Evolutionary conservation across 805 yeast genomes (phyloP).

Genomic region (Myxozyma vanderwaltii): DNA sequence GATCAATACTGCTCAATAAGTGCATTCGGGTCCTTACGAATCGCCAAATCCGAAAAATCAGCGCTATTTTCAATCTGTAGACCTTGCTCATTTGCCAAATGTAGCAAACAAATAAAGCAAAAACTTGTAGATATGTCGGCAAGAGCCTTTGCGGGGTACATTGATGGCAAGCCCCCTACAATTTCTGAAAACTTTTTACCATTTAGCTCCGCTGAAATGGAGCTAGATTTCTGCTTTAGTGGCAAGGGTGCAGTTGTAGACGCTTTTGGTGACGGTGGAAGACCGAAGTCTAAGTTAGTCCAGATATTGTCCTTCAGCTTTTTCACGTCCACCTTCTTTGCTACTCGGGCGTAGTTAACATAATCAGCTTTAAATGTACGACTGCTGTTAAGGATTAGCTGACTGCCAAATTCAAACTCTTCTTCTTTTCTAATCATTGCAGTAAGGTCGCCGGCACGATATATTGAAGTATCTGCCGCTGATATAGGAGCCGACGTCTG

Average conservation of each 20-base stretch:
- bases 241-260: slow-evolving; percentile 37
- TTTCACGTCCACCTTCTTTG: slow-evolving; percentile 78
- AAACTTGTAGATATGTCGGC: slow-evolving; percentile 80
- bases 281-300: slow-evolving; percentile 48
- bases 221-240: slow-evolving; percentile 2
- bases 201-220: slow-evolving; percentile 12
- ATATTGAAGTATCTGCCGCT: background rate
- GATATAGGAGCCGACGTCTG: background rate
- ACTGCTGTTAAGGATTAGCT: slow-evolving; percentile 24
- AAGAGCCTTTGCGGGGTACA: slow-evolving; percentile 58
- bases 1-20: slow-evolving; percentile 23
- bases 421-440: slow-evolving; percentile 16
- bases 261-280: slow-evolving; percentile 20
- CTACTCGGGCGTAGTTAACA: slow-evolving; percentile 64
- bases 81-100: slow-evolving; percentile 85
- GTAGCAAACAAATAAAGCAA: slow-evolving; percentile 79
- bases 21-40: slow-evolving; percentile 19
- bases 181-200: slow-evolving; percentile 48
- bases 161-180: slow-evolving; percentile 51
- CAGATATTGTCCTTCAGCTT: slow-evolving; percentile 74
- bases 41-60: slow-evolving; percentile 40
- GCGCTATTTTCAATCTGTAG: slow-evolving; percentile 56
- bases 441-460: slow-evolving; percentile 12
- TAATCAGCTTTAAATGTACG: slow-evolving; percentile 37
- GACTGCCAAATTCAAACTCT: slow-evolving; percentile 33